Conservation (phyloP, 2,329 filamentous ascomycete genomes). For the Fusarium sp. region DNA sequence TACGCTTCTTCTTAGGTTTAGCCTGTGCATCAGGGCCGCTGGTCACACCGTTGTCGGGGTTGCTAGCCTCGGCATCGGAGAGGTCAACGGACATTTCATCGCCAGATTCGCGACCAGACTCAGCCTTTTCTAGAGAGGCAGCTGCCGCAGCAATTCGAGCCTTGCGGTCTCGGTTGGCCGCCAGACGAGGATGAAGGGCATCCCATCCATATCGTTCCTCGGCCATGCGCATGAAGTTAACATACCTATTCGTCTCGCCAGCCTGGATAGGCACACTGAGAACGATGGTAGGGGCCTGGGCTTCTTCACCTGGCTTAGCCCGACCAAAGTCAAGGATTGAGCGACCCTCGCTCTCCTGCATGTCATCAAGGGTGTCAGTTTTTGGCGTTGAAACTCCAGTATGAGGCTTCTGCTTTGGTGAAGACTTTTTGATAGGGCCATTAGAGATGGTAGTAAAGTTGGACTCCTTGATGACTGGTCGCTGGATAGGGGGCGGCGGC, state of each 20-base stretch:
- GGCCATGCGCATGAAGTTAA: conserved; percentile 95
- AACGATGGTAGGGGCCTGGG: conserved; percentile 80
- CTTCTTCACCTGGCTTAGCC: conserved; percentile 70
- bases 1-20: conserved; percentile 83
- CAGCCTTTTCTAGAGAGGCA: conserved; percentile 83
- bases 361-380: conserved; percentile 64
- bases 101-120: conserved; percentile 75
- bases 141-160: conserved; percentile 89
- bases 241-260: conserved; percentile 87
- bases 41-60: conserved; percentile 81
- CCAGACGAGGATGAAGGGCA: conserved; percentile 89
- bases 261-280: conserved; percentile 81
- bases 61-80: conserved; percentile 82
- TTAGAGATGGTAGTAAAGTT: conserved; percentile 59
- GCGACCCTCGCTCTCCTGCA: conserved; percentile 60
- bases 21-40: conserved; percentile 72
- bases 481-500: conserved; percentile 51
- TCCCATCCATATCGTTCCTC: conserved; percentile 96
- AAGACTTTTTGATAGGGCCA: conserved; percentile 60
- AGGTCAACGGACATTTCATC: conserved; percentile 89
- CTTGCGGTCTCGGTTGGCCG: conserved; percentile 88
- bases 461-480: conserved; percentile 55
- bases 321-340: conserved; percentile 74
- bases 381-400: conserved; percentile 62
- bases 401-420: conserved; percentile 62